A percentile compares a stretch with the other conserved stretches of the same genome.
phyloP scores from a whole-genome alignment of 2,329 filamentous ascomycete species.

The Sporothrix sp. region DNA sequence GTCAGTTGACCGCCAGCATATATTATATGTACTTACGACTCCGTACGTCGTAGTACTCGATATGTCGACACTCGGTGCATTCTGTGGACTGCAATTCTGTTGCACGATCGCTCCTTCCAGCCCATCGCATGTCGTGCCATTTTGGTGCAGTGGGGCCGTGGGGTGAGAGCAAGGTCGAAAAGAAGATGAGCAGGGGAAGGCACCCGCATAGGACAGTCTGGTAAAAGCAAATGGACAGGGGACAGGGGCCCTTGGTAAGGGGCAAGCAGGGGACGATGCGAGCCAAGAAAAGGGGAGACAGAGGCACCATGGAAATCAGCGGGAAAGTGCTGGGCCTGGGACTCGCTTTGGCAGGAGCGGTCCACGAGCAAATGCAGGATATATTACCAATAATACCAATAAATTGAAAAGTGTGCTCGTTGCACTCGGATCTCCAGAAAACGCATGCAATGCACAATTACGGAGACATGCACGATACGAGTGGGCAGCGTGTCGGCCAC shows the following conservation, averaged over 20 bases:
- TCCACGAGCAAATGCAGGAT: neutral
- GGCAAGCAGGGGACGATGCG: neutral
- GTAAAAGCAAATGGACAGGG: neutral
- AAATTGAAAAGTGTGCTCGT: no score
- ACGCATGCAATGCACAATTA: neutral
- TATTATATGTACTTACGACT: no score
- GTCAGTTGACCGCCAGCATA: no score
- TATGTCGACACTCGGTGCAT: no score
- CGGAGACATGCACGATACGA: neutral
- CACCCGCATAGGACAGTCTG: conserved; percentile 4
- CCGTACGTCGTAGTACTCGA: no score
- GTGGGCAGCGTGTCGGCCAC: neutral
- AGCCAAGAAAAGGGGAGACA: neutral
- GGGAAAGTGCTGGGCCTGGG: conserved; percentile 1
- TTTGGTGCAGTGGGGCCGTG: conserved; percentile 1
- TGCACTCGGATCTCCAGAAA: no score
- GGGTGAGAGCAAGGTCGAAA: neutral
- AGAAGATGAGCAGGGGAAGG: conserved; percentile 7
- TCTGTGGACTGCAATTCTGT: neutral
- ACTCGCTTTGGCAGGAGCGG: conserved; percentile 4
- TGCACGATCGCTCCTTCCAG: neutral
- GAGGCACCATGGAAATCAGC: neutral
- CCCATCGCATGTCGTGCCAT: neutral
- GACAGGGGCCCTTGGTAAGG: neutral
- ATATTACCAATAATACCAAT: neutral